These are phyloP conservation scores for Neurospora sp. DNA, from an alignment of 2,329 filamentous ascomycete genomes.

Conservation along the genomic window DNA sequence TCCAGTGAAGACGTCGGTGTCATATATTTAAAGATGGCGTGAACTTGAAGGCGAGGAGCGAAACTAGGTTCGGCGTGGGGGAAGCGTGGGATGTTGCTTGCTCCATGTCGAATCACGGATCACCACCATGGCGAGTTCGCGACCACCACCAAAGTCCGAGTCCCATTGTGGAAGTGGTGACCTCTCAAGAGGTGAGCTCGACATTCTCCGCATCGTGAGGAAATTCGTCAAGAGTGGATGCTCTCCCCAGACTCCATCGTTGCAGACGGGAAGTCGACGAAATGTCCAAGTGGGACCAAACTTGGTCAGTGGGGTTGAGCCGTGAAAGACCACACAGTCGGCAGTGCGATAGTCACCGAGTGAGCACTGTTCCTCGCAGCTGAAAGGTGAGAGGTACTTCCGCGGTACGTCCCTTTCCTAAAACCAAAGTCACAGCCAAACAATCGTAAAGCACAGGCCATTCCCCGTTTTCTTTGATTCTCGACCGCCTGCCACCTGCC, in stretches of 20 bases:
- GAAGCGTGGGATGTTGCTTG: constrained; percentile 18
- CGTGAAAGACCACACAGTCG: not conserved
- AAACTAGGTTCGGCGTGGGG: constrained; percentile 14
- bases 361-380: not conserved
- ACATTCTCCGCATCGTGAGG: not conserved
- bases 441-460: not conserved
- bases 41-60: not conserved
- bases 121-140: not conserved
- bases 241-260: not conserved
- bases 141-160: not conserved
- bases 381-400: not conserved
- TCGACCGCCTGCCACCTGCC: not conserved
- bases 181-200: not conserved
- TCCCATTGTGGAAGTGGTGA: not conserved
- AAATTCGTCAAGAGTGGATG: not conserved
- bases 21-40: constrained; percentile 15
- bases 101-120: constrained; percentile 11
- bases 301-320: not conserved
- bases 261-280: not conserved
- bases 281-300: not conserved
- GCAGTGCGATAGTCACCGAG: not conserved
- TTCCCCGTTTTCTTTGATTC: not conserved
- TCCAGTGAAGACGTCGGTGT: constrained; percentile 3
- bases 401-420: not conserved
- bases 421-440: not conserved